Evolutionary conservation across 805 yeast species (phyloP), one percentile per base, ranked within the genome.

Genomic region (Sugiyamaella smithiae): DNA sequence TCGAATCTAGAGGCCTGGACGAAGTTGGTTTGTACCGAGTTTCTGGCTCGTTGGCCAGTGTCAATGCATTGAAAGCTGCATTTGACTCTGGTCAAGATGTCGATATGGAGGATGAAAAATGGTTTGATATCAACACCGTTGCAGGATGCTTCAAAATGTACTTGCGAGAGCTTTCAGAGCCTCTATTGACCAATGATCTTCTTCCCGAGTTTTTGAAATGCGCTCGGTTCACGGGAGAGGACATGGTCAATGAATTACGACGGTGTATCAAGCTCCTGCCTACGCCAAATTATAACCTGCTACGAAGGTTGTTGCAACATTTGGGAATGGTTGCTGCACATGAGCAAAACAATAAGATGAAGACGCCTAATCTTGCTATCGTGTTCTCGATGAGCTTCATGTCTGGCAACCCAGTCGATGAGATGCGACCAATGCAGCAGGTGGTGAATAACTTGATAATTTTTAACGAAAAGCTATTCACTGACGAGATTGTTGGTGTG

Each of bases 21-120:
- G 97, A 90, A 62, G 86, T 88, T 46, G 98, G 98, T 14, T 72
- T 91, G 11, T 91, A 91, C 65, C 80, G 98, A 64, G 73, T 80
- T 28, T 80, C 84, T 1, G 85, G 85, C 3, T 79, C 84, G 6
- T 71, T 78, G 32, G 82, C 81, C 5, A 75, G 80, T 43, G 78
- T 80, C 40, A 76, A 78, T 45, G 68, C 74, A 4, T 65, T 80
- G 51, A 78, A 76, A 57, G 69, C 67, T 29, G 78, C 80, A 11
- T 80, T 81, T 60, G 81, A 76, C 52, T 78, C 77, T 46, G 78
- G 77, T 25, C 66, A 66, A 8, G 60, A 67, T 31, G 62, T 62
- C 8, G 69, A 78, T 3, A 59, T 77, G 55, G 75, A 74, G 55
- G 73, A 80, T 60, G 78, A 76, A 49, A 71, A 80, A 35, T 79